These are phyloP conservation scores for Phalaenopsis equestris DNA, from an alignment of 106 monocot species.

Conservation along the genomic window DNA sequence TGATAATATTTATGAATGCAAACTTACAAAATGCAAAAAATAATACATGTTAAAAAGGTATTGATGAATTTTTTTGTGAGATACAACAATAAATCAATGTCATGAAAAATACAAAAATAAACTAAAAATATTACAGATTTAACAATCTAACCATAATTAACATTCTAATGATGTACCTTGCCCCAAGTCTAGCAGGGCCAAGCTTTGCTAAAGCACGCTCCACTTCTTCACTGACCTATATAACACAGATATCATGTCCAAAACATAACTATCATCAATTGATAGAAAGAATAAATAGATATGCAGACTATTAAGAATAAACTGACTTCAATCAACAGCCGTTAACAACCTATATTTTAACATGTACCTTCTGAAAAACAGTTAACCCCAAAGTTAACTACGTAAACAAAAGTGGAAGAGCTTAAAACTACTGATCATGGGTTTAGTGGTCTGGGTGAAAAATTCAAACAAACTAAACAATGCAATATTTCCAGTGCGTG, in stretches of 20 bases:
- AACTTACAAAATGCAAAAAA: neutral
- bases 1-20: neutral
- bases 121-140: neutral
- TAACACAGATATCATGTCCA: neutral
- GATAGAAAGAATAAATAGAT: neutral
- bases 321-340: neutral
- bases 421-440: neutral
- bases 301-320: neutral
- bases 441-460: neutral
- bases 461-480: neutral
- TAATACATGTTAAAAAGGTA: neutral
- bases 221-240: constrained; percentile 99
- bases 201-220: constrained; percentile 87
- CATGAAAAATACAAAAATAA: constrained; percentile 1
- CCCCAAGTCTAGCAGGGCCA: constrained; percentile 49
- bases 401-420: neutral
- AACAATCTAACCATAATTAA: neutral
- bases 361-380: neutral
- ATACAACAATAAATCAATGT: neutral
- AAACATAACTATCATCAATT: neutral
- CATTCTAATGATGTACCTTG: constrained; percentile 40
- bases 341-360: neutral
- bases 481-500: neutral
- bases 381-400: neutral
- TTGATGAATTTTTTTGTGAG: neutral